Conservation (phyloP, 2,329 filamentous ascomycete species). For the Clonostachys sp. region DNA sequence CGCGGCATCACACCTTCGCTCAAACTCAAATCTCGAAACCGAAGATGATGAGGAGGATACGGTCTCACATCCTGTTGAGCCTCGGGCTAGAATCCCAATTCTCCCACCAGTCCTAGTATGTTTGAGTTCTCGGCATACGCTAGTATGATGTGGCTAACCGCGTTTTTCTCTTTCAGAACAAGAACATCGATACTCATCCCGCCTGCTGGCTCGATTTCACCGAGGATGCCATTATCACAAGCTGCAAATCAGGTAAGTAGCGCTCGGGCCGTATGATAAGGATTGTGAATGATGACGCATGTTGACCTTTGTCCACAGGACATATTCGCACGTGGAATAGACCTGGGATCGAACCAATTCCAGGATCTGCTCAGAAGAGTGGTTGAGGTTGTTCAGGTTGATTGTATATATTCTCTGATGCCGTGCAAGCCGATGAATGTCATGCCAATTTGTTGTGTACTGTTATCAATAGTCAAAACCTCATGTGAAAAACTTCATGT, state of each 20-base stretch:
- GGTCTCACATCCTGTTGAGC: constrained; percentile 76
- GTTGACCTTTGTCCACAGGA: background rate
- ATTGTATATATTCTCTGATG: too few species aligned
- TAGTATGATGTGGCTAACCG: background rate
- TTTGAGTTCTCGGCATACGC: constrained; percentile 6
- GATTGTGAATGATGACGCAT: background rate
- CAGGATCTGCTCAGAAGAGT: too few species aligned
- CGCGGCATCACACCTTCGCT: constrained; percentile 55
- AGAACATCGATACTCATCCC: constrained; percentile 80
- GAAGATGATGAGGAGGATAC: constrained; percentile 48
- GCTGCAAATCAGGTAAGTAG: constrained; percentile 78
- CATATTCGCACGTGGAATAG: constrained; percentile 10
- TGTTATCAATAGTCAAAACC: too few species aligned
- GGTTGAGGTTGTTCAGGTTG: too few species aligned
- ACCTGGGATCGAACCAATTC: background rate
- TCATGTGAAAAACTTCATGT: too few species aligned
- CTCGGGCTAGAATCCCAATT: constrained; percentile 77
- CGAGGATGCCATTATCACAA: constrained; percentile 87
- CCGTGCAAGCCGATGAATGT: too few species aligned
- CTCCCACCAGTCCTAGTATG: constrained; percentile 85
- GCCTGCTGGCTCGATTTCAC: constrained; percentile 91
- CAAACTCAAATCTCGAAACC: constrained; percentile 62
- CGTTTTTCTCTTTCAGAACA: constrained; percentile 49
- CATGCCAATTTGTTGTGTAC: too few species aligned
- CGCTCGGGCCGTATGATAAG: background rate